Conservation (phyloP, 2,329 filamentous ascomycete species). For the Aspergillus candidus region DNA sequence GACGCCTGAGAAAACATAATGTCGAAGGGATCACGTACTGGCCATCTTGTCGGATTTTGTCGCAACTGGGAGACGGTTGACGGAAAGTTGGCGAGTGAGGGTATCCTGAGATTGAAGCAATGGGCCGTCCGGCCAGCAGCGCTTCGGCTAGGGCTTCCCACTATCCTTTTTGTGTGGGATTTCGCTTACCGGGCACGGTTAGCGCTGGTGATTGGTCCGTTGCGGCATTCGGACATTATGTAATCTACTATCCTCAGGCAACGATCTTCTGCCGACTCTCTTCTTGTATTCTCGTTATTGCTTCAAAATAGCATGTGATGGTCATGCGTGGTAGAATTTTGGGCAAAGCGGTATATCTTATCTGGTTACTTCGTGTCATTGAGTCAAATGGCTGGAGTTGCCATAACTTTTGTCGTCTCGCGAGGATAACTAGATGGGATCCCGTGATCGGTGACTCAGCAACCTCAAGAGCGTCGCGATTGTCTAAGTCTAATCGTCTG, state of each 20-base stretch:
- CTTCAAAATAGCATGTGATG: too few species aligned
- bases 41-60: conserved; percentile 43
- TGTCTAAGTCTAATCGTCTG: too few species aligned
- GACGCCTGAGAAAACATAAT: background rate
- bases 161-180: conserved; percentile 32
- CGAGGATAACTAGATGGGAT: too few species aligned
- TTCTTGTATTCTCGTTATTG: too few species aligned
- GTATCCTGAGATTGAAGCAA: conserved; percentile 29
- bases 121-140: conserved; percentile 19
- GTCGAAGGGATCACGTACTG: conserved; percentile 32
- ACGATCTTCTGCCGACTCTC: too few species aligned
- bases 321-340: too few species aligned
- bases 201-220: conserved; percentile 8
- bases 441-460: too few species aligned
- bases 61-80: conserved; percentile 34
- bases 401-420: too few species aligned
- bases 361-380: too few species aligned
- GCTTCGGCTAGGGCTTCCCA: conserved; percentile 31
- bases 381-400: too few species aligned
- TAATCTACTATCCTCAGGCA: background rate
- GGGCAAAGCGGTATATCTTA: too few species aligned
- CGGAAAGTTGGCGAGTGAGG: conserved; percentile 32
- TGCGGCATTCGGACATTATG: background rate
- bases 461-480: too few species aligned
- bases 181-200: conserved; percentile 33